Conservation (phyloP, 2,329 filamentous ascomycete species). For the Talaromyces sp. region DNA sequence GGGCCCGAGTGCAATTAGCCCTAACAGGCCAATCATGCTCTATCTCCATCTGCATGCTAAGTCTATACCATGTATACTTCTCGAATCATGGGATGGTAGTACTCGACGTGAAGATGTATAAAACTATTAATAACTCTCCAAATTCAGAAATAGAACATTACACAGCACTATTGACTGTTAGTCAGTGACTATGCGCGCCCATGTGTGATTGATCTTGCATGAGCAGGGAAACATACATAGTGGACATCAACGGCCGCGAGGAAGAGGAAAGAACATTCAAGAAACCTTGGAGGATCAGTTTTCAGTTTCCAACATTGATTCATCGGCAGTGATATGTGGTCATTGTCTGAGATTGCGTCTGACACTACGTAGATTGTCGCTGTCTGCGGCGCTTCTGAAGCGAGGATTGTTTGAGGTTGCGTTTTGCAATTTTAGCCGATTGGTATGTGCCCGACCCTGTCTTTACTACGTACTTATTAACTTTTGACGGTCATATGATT, state of each 20-base stretch:
- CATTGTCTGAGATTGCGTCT: not conserved
- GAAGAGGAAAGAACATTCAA: not conserved
- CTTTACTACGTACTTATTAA: not conserved
- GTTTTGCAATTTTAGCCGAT: constrained; percentile 13
- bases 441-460: not conserved
- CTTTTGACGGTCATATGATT: not conserved
- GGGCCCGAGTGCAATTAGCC: constrained; percentile 3
- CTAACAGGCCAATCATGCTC: constrained; percentile 6
- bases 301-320: not conserved
- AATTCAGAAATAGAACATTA: constrained; percentile 1
- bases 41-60: not conserved
- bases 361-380: not conserved
- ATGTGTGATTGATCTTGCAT: constrained; percentile 8
- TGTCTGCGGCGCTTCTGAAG: constrained; percentile 13
- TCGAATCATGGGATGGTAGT: not conserved
- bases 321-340: not conserved
- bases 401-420: constrained; percentile 14
- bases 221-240: not conserved
- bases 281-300: not conserved
- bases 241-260: not conserved
- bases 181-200: constrained; percentile 1
- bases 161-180: not conserved
- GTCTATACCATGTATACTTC: no score
- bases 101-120: not conserved
- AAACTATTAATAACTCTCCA: not conserved